These are phyloP conservation scores for Myxozyma melibiosi DNA, from an alignment of 805 yeast species.

Conservation along the genomic window DNA sequence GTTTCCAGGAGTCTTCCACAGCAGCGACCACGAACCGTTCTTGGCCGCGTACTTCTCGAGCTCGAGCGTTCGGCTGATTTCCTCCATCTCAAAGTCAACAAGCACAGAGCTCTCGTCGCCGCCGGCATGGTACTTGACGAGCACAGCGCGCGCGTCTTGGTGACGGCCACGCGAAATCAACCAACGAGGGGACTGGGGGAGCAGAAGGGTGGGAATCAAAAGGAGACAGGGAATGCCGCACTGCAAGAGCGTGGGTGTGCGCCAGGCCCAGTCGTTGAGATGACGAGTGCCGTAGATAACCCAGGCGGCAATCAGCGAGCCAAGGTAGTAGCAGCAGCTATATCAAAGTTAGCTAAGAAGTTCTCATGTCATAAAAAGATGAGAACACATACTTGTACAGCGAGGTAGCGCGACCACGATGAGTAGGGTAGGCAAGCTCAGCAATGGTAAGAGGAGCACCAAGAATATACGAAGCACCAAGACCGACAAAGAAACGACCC, in stretches of 20 bases:
- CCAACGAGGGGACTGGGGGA: conserved; percentile 69
- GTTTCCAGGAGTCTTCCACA: conserved; percentile 46
- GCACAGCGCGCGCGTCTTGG: conserved; percentile 55
- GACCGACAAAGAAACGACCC: conserved; percentile 4
- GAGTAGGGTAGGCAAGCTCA: conserved; percentile 11
- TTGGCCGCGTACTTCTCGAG: conserved; percentile 45
- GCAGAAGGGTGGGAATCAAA: conserved; percentile 53
- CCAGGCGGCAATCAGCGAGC: conserved; percentile 55
- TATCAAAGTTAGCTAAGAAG: too few species aligned
- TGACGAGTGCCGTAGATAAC: conserved; percentile 51
- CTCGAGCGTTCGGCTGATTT: conserved; percentile 44
- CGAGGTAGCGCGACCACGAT: conserved; percentile 43
- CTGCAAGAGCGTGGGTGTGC: conserved; percentile 57
- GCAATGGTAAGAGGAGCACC: conserved; percentile 1
- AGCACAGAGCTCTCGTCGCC: conserved; percentile 41
- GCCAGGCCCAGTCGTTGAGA: conserved; percentile 50
- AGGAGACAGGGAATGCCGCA: conserved; percentile 51
- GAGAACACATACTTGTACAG: conserved; percentile 47
- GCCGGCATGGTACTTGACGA: conserved; percentile 49
- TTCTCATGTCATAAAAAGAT: too few species aligned
- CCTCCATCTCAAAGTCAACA: conserved; percentile 47
- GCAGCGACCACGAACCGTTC: conserved; percentile 45
- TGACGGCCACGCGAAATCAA: conserved; percentile 58
- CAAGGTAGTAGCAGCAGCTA: conserved; percentile 46
- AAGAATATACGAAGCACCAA: background rate